phyloP scores from a whole-genome alignment of 352 stramenopile genomes.

The Pythium angustatum region DNA sequence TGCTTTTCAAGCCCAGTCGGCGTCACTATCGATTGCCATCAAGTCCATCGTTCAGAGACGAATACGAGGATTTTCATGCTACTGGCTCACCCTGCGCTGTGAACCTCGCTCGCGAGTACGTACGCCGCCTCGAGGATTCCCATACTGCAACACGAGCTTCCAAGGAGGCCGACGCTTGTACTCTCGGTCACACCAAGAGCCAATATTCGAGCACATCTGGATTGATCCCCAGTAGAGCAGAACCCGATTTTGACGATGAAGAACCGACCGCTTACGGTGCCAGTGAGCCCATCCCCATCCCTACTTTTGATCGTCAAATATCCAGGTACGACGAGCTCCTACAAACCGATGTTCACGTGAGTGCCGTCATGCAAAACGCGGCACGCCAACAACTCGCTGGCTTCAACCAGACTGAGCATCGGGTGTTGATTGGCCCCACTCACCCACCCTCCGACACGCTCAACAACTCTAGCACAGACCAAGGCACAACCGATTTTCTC shows the following conservation, averaged over 20 bases:
- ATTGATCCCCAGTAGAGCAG: background rate
- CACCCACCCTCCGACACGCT: background rate
- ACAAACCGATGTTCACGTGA: background rate
- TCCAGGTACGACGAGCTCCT: background rate
- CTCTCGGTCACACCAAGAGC: background rate
- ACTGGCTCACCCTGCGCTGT: background rate
- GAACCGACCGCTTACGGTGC: background rate
- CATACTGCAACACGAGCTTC: background rate
- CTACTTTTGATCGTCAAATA: background rate
- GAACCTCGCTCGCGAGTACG: background rate
- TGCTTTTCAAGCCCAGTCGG: slow-evolving; percentile 1
- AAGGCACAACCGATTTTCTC: slow-evolving; percentile 1
- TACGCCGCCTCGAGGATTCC: background rate
- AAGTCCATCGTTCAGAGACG: background rate
- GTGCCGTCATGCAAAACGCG: background rate
- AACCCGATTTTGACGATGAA: background rate
- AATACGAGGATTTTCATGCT: background rate
- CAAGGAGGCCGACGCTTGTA: background rate
- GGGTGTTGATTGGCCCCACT: background rate
- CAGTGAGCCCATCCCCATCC: background rate
- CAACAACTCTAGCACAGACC: background rate
- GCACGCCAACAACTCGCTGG: background rate
- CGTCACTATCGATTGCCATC: background rate
- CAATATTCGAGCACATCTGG: background rate
- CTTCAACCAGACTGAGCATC: background rate